Evolutionary conservation across 176 grass and related monocot species (phyloP).

Genomic region (Elaeis guineensis): DNA sequence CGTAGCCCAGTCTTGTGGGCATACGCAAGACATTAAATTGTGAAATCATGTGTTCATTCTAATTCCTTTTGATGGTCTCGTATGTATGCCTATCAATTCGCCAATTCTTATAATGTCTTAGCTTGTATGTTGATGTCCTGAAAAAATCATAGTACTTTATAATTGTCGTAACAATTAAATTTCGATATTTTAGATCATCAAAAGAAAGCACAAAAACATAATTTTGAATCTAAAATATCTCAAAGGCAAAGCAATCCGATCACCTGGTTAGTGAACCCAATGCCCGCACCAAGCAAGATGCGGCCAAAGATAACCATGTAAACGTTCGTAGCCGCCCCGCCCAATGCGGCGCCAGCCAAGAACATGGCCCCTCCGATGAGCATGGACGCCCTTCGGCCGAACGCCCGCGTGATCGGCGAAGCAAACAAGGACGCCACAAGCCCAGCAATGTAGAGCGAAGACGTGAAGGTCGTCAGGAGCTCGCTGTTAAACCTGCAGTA

Average conservation of each 20-base stretch:
- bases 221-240: no score
- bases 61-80: no score
- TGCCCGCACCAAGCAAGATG: conserved; percentile 59
- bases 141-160: no score
- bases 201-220: no score
- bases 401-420: conserved; percentile 44
- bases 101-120: no score
- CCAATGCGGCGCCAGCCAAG: conserved; percentile 42
- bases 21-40: no score
- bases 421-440: conserved; percentile 53
- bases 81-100: no score
- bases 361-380: conserved; percentile 55
- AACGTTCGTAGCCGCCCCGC: conserved; percentile 51
- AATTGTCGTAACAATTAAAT: no score
- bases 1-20: no score
- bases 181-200: no score
- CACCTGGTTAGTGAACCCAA: conserved; percentile 93
- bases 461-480: conserved; percentile 80
- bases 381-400: conserved; percentile 59
- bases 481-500: conserved; percentile 76
- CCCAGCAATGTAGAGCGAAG: conserved; percentile 69
- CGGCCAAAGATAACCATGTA: conserved; percentile 64
- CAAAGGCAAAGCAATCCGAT: not conserved
- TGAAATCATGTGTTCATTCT: no score
- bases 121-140: no score